phyloP scores from a whole-genome alignment of 805 yeast species.

The Wickerhamiella kazuoi region DNA sequence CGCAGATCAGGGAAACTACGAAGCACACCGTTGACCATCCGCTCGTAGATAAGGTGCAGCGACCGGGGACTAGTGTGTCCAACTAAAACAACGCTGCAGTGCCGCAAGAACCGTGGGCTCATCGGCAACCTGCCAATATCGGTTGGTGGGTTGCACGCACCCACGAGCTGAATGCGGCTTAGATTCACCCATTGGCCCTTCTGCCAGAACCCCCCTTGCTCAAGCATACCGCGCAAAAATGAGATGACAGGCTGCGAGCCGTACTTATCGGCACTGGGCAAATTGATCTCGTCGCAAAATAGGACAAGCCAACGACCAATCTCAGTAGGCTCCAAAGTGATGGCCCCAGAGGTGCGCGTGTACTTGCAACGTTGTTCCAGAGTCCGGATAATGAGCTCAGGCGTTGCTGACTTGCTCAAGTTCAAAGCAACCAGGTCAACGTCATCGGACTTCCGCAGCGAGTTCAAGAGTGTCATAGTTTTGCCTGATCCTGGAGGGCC shows the following conservation, averaged over 20 bases:
- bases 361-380: conserved; percentile 60
- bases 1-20: conserved; percentile 42
- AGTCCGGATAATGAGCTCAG: conserved; percentile 39
- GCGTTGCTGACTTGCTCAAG: conserved; percentile 66
- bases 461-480: conserved; percentile 70
- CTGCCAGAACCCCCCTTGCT: conserved; percentile 64
- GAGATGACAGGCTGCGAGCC: conserved; percentile 60
- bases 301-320: conserved; percentile 57
- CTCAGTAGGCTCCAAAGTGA: conserved; percentile 37
- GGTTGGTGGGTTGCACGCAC: conserved; percentile 83
- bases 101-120: conserved; percentile 46
- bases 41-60: conserved; percentile 44
- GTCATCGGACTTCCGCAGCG: conserved; percentile 39
- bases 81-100: conserved; percentile 46
- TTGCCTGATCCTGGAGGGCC: conserved; percentile 98
- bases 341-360: conserved; percentile 33
- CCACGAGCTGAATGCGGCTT: conserved; percentile 62
- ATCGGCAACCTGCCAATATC: conserved; percentile 56
- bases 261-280: conserved; percentile 53
- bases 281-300: conserved; percentile 82
- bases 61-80: conserved; percentile 60
- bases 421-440: conserved; percentile 52
- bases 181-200: conserved; percentile 48
- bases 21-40: conserved; percentile 39
- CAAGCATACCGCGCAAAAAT: conserved; percentile 58